Evolutionary conservation across 306 rosid species (phyloP), one percentile per base, ranked within the genome.

Genomic region (Cicer judaicum): DNA sequence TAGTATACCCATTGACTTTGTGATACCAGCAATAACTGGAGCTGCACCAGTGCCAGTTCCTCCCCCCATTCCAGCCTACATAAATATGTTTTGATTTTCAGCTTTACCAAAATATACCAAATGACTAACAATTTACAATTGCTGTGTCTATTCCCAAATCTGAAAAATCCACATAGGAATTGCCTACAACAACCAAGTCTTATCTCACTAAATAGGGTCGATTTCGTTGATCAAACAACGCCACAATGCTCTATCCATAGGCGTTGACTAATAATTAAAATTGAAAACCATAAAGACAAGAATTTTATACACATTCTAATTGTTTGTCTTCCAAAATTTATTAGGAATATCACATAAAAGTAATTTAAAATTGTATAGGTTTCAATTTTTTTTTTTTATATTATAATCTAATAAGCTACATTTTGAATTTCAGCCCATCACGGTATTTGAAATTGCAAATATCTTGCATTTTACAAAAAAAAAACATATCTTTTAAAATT

Each of bases 21-120:
- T 97, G 75, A 87, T 81, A 65, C 97, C 96, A 41, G 99, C 99
- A 81, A 92, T 92, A 70, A 94, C 81, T 61, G 99, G 99, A 78
- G 97, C 99, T 67, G 92, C 99, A 43, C 99, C 99, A 55, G 99
- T 94, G 72, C 99, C 99, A 40, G 99, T 94, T 79, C 99, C 99
- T 82, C 99, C 99, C 60, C 99, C 99, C 99, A 94, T 94, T 86
- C 99, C 99, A 72, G 99, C 90, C 99, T 94, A 81, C 78, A 79
- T 44, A 74, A 59, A 65, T 48, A 74, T 80, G 49, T 64, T 74
- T 68, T 15, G 65, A 42, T 40, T 61, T 66, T 42, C 77, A 80
- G 47, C 43, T 66, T 66, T 24, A 70, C 16, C 57, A 72, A 75
- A 74, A 70, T 14, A 75, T 65, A 69, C 42, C 46, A 68, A 24